These are phyloP conservation scores for Penicillium bialowiezense DNA, from an alignment of 495 filamentous ascomycete species.

Conservation along the genomic window DNA sequence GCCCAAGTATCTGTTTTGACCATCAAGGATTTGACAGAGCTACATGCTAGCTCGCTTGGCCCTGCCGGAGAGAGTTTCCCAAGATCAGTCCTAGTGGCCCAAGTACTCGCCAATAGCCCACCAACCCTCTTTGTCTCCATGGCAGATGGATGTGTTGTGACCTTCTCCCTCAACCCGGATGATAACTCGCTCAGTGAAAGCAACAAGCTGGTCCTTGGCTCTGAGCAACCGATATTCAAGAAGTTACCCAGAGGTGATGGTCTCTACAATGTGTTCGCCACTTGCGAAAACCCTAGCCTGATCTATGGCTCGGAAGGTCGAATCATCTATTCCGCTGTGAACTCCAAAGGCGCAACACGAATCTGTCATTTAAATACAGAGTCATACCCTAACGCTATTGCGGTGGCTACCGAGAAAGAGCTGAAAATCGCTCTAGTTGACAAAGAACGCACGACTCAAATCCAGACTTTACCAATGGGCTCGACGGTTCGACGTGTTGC, in stretches of 20 bases:
- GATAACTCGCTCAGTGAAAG: slow-evolving; percentile 62
- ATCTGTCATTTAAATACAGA: slow-evolving; percentile 79
- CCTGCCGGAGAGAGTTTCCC: slow-evolving; percentile 68
- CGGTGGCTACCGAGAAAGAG: slow-evolving; percentile 71
- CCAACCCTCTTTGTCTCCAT: slow-evolving; percentile 89
- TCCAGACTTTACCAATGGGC: slow-evolving; percentile 70
- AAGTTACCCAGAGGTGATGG: slow-evolving; percentile 62
- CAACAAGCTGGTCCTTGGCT: slow-evolving; percentile 83
- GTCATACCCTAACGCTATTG: slow-evolving; percentile 77
- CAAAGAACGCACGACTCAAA: slow-evolving; percentile 79
- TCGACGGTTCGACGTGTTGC: slow-evolving; percentile 86
- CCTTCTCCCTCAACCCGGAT: slow-evolving; percentile 65
- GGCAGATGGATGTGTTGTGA: slow-evolving; percentile 90
- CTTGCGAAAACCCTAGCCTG: slow-evolving; percentile 87
- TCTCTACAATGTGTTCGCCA: slow-evolving; percentile 83
- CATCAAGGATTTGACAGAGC: slow-evolving; percentile 57
- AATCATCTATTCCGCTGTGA: slow-evolving; percentile 93
- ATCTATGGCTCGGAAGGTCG: slow-evolving; percentile 87
- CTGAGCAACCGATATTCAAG: slow-evolving; percentile 76
- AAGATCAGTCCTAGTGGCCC: slow-evolving; percentile 73
- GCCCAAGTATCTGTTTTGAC: slow-evolving; percentile 70
- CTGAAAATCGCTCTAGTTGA: slow-evolving; percentile 83
- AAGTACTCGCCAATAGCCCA: slow-evolving; percentile 59
- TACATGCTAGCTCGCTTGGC: slow-evolving; percentile 59
- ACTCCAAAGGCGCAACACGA: slow-evolving; percentile 76